phyloP scores from a whole-genome alignment of 2,329 filamentous ascomycete genomes.

The Coniochaeta sp. region DNA sequence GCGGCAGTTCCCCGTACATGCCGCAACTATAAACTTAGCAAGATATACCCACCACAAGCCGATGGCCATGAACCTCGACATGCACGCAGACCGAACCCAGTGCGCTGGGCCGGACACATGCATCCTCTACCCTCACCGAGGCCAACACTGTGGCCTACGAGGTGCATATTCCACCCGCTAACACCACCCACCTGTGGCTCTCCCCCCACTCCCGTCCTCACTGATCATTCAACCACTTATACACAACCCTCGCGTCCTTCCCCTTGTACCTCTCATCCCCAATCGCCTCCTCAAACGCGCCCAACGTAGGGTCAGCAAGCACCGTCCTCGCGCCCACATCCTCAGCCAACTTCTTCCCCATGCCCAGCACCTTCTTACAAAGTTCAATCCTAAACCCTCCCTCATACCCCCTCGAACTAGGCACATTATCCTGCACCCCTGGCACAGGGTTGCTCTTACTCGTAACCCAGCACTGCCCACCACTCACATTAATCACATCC shows the following conservation, averaged over 20 bases:
- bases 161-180: too few species aligned
- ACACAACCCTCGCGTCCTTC: constrained; percentile 24
- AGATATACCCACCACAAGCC: too few species aligned
- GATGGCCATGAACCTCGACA: too few species aligned
- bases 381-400: constrained; percentile 25
- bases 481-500: constrained; percentile 63
- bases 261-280: constrained; percentile 20
- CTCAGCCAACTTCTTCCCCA: constrained; percentile 19
- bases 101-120: too few species aligned
- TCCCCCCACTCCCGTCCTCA: too few species aligned
- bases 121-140: too few species aligned
- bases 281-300: constrained; percentile 20
- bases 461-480: constrained; percentile 37
- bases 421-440: constrained; percentile 20
- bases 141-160: too few species aligned
- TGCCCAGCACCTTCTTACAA: constrained; percentile 21
- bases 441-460: constrained; percentile 24
- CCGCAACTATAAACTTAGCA: too few species aligned
- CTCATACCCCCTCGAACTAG: constrained; percentile 21
- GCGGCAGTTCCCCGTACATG: too few species aligned
- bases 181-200: too few species aligned
- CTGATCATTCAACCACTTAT: constrained; percentile 24
- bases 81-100: too few species aligned
- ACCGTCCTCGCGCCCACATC: constrained; percentile 21
- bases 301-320: constrained; percentile 17